phyloP scores from a whole-genome alignment of 1,139 yeast genomes.

The Hyphopichia wangnamkhiaoensis region DNA sequence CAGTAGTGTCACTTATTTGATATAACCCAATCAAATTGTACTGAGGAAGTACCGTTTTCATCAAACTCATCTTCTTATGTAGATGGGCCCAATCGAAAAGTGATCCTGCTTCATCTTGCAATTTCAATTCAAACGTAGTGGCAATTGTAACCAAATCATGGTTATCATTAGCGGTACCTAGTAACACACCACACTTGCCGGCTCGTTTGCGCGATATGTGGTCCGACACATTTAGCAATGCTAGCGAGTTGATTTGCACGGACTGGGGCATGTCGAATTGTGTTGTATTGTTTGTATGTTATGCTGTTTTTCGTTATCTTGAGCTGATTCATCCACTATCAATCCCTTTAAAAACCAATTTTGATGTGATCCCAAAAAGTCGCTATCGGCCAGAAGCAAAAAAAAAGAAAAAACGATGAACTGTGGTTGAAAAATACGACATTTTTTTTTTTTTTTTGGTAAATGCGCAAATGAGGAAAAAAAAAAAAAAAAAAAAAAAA shows the following conservation, averaged over 20 bases:
- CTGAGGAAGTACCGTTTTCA: slow-evolving; percentile 28
- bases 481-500: slow-evolving; percentile 4
- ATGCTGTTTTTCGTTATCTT: no score
- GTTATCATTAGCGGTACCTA: slow-evolving; percentile 20
- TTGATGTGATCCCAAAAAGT: slow-evolving; percentile 3
- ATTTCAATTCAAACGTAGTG: slow-evolving; percentile 26
- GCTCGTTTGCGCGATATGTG: slow-evolving; percentile 18
- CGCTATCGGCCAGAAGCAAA: slow-evolving; percentile 1
- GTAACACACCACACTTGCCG: slow-evolving; percentile 26
- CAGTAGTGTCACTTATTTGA: slow-evolving; percentile 14
- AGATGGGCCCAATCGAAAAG: slow-evolving; percentile 26
- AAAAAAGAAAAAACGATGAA: slow-evolving; percentile 1
- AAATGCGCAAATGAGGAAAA: background rate
- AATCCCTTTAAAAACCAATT: no score
- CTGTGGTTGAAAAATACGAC: slow-evolving; percentile 1
- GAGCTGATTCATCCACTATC: no score
- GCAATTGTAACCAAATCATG: slow-evolving; percentile 14
- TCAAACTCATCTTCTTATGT: slow-evolving; percentile 26
- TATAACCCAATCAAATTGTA: slow-evolving; percentile 32
- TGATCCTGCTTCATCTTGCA: slow-evolving; percentile 6
- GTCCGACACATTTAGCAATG: slow-evolving; percentile 31
- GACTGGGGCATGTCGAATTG: slow-evolving; percentile 7
- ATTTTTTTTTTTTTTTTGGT: slow-evolving; percentile 1
- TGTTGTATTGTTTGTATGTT: no score
- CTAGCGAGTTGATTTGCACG: slow-evolving; percentile 28